These are phyloP conservation scores for Candida sojae DNA, from an alignment of 1,139 yeast genomes.

Conservation along the genomic window DNA sequence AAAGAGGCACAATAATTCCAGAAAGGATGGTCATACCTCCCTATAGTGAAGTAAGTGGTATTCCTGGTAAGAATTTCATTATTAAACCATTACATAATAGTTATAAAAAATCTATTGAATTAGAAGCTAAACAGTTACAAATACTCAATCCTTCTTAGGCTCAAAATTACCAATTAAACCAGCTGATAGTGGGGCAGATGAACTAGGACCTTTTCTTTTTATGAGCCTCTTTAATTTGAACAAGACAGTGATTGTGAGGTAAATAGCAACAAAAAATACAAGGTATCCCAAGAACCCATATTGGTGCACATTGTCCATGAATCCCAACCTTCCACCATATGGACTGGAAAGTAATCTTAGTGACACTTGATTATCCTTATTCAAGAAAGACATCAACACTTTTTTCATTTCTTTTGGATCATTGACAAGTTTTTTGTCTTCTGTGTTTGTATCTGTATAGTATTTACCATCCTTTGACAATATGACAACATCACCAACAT, in stretches of 20 bases:
- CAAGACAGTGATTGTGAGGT: slow-evolving; percentile 8
- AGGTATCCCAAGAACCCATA: slow-evolving; percentile 49
- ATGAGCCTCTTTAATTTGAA: slow-evolving; percentile 9
- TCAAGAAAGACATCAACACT: slow-evolving; percentile 35
- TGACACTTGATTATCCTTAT: slow-evolving; percentile 22
- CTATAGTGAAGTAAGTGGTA: slow-evolving; percentile 50
- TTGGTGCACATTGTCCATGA: slow-evolving; percentile 47
- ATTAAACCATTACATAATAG: slow-evolving; percentile 37
- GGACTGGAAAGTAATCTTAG: slow-evolving; percentile 46
- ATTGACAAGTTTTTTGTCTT: slow-evolving; percentile 30
- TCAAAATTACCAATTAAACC: slow-evolving; percentile 23
- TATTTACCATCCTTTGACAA: slow-evolving; percentile 32
- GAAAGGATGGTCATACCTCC: slow-evolving; percentile 62
- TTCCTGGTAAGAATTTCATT: slow-evolving; percentile 32
- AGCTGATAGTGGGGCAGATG: slow-evolving; percentile 8
- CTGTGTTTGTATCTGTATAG: slow-evolving; percentile 35
- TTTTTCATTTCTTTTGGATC: slow-evolving; percentile 30
- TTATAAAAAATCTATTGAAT: slow-evolving; percentile 44
- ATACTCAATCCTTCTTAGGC: slow-evolving; percentile 25
- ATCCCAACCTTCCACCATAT: slow-evolving; percentile 34
- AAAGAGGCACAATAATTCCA: slow-evolving; percentile 52
- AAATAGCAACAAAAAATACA: slow-evolving; percentile 19
- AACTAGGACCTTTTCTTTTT: slow-evolving; percentile 7
- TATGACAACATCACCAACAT: slow-evolving; percentile 46
- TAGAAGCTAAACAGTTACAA: slow-evolving; percentile 39